Evolutionary conservation across 1,139 yeast genomes (phyloP), one percentile per base, ranked within the genome.

Genomic region (Hemisphaericaspora xylofermentans): DNA sequence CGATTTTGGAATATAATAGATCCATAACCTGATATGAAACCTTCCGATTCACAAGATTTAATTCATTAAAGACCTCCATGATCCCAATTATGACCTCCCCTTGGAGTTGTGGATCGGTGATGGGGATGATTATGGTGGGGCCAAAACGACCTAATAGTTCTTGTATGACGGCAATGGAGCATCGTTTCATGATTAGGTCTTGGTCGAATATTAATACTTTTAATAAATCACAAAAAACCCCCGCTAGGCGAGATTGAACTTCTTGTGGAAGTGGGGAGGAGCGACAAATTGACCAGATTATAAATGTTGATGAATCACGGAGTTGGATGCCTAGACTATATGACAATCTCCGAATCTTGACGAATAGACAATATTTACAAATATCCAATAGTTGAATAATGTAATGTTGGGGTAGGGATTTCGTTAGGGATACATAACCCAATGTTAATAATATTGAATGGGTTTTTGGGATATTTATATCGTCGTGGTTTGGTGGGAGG

Each of bases 161-260:
- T 57, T 91, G 97, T 3, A 88, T 55, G 0, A 95, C 94, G 0
- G 97, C 96, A 10, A 88, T 71, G 0, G 91, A 84, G 25, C 97
- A 93, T 43, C 95, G 70, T 43, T 96, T 69, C 12, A 89, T 77
- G 43, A 82, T 72, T 22, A 88, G 67, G 41, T 89, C 96, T 19
- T 73, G 64, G 57, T 91, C 98, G 54, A 84, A 83, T 35, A 87
- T 70, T 12, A 82, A 64, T 1, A 80, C 72, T 14, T 70, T 60
- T 2, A 86, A 55, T 21, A 88, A 57, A 45, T 74, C 76, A 12
- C 62, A 49, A 33, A 82, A 68, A 1, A 64, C 45, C 4, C 19
- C 29, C 5, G 60, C 39, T 31, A 64, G 40, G n/a, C n/a, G n/a
- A n/a, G n/a, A n/a, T 4, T 28, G 39, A 1, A 50, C 40, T 22